Evolutionary conservation across 78 protist species (phyloP), one percentile per base, ranked within the genome.

Genomic region (Salpingoeca rosetta): DNA sequence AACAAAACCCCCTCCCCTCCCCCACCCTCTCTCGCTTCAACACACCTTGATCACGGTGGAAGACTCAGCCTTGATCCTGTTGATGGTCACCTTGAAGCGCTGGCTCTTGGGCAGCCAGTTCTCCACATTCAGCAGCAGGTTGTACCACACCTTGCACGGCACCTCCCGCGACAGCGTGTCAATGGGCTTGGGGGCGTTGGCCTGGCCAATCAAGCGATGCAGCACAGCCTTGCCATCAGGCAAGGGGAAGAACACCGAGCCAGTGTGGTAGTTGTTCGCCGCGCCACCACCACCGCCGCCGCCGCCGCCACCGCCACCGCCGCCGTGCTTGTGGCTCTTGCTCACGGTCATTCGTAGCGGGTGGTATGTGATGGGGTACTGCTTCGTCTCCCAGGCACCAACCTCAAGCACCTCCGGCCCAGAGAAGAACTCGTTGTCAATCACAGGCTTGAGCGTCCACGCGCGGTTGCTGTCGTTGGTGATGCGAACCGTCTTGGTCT

Each of bases 201-300:
- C 86, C 0, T 1, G 27, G 0, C 96, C 96, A 1, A 26, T 57
- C 41, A 94, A 86, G 1, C 0, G 1, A 83, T 76, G 77, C 41
- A 91, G 39, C 44, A 90, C 12, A 10, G 92, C 94, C 3, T 80
- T 11, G 39, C 96, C 96, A 39, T 92, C 89, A 7, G 96, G 94
- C 65, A 88, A 82, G 77, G 96, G 92, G 35, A 94, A 24, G 86
- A 94, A 92, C 41, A 87, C 57, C 35, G 80, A 44, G 10, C 94
- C 96, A 17, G 7, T 51, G 65, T 51, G 65, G 24, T 0, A 0
- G 65, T 17, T 17, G 17, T 7, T 17, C 65, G 31, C 7, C 7
- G 31, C 31, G 17, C 65, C 65, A 51, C 17, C 65, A 51, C 17
- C 65, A n/a, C 65, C 65, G 17, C 31, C 65, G 31, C 65, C 7